These are phyloP conservation scores for Eucalyptus marginata DNA, from an alignment of 345 rosid species.

Conservation along the genomic window DNA sequence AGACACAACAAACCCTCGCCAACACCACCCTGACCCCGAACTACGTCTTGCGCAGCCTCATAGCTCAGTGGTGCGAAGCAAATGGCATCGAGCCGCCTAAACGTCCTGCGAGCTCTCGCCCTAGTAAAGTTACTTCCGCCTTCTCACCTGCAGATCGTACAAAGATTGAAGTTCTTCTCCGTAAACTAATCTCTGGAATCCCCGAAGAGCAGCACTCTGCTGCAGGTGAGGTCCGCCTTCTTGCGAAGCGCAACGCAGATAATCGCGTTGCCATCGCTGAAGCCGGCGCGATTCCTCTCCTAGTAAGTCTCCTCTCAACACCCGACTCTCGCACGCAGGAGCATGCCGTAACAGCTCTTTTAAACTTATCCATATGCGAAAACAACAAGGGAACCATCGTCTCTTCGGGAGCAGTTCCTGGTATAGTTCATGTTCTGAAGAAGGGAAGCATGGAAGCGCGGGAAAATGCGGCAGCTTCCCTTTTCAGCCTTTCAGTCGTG, in stretches of 20 bases:
- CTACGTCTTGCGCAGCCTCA: conserved; percentile 88
- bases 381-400: conserved; percentile 80
- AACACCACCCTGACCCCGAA: conserved; percentile 71
- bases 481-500: conserved; percentile 78
- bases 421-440: conserved; percentile 83
- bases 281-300: conserved; percentile 93
- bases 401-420: conserved; percentile 75
- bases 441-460: conserved; percentile 94
- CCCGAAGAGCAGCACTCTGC: conserved; percentile 60
- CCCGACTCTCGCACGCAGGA: conserved; percentile 86
- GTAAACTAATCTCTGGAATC: conserved; percentile 62
- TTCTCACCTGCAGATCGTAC: conserved; percentile 67
- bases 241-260: conserved; percentile 86
- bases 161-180: conserved; percentile 71
- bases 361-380: conserved; percentile 88
- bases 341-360: conserved; percentile 84
- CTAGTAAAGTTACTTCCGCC: conserved; percentile 46
- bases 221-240: conserved; percentile 93
- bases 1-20: conserved; percentile 72
- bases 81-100: conserved; percentile 83
- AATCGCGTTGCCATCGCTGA: conserved; percentile 92
- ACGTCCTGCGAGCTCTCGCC: conserved; percentile 54
- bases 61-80: conserved; percentile 97
- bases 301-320: conserved; percentile 63
- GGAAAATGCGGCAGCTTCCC: conserved; percentile 94